These are phyloP conservation scores for Aspergillus proliferans DNA, from an alignment of 2,329 filamentous ascomycete species.

Conservation along the genomic window DNA sequence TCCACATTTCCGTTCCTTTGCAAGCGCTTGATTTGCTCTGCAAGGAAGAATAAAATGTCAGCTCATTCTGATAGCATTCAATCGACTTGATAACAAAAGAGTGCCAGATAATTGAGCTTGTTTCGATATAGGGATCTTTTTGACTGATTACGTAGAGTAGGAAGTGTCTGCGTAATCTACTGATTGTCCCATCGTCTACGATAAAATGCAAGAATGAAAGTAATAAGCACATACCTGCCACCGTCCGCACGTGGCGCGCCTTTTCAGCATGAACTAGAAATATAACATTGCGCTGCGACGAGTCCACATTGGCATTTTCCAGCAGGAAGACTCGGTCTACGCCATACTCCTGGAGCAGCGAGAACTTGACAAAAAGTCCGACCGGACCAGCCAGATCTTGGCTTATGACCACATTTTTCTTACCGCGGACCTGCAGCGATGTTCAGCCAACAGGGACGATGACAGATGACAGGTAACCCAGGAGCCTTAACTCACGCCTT, in stretches of 20 bases:
- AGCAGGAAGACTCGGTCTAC: constrained; percentile 97
- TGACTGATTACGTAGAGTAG: constrained; percentile 52
- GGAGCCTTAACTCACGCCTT: constrained; percentile 70
- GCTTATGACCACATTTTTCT: constrained; percentile 96
- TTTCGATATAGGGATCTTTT: constrained; percentile 47
- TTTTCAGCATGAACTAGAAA: constrained; percentile 91
- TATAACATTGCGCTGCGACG: constrained; percentile 88
- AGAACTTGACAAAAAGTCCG: constrained; percentile 89
- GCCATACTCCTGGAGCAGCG: constrained; percentile 90
- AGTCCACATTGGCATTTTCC: constrained; percentile 91
- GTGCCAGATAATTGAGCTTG: constrained; percentile 22
- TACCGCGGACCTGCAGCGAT: constrained; percentile 73
- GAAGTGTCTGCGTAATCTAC: constrained; percentile 53
- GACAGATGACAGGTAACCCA: constrained; percentile 8
- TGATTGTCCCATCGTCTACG: constrained; percentile 42
- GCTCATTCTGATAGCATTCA: constrained; percentile 52
- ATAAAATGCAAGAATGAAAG: constrained; percentile 8
- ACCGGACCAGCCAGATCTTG: constrained; percentile 83
- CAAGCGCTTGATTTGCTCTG: constrained; percentile 86
- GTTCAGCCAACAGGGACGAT: constrained; percentile 13
- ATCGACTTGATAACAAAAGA: constrained; percentile 30
- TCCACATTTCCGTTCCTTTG: constrained; percentile 81
- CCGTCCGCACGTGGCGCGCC: constrained; percentile 71
- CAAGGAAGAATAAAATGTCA: constrained; percentile 42
- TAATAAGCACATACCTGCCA: constrained; percentile 66